Evolutionary conservation across 345 rosid genomes (phyloP).

Genomic region (Populus ilicifolia): DNA sequence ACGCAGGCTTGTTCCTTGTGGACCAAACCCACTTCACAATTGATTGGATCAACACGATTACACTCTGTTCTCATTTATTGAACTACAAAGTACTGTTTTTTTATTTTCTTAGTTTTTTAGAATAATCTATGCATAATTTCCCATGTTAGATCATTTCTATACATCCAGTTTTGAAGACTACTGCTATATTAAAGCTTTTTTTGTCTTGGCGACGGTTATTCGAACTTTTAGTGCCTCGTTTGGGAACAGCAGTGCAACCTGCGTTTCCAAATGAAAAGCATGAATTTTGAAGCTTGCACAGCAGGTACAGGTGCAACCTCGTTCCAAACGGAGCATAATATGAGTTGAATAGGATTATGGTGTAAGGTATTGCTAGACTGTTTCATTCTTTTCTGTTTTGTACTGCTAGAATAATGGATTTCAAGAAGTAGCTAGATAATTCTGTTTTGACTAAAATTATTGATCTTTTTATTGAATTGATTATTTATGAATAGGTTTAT

Average conservation of each 20-base stretch:
- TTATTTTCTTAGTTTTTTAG: neutral
- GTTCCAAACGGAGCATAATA: too few relatives aligned
- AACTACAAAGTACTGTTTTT: too few relatives aligned
- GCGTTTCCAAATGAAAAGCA: too few relatives aligned
- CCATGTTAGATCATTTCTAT: neutral
- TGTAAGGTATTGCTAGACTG: neutral
- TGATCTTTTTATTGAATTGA: neutral
- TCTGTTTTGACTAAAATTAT: neutral
- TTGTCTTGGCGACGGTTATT: too few relatives aligned
- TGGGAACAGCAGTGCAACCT: neutral
- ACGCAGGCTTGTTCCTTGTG: constrained; percentile 33
- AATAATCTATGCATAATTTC: neutral
- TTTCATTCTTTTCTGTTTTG: neutral
- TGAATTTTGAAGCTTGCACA: too few relatives aligned
- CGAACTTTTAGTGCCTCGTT: too few relatives aligned
- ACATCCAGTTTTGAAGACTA: neutral
- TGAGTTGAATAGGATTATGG: too few relatives aligned
- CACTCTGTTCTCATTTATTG: neutral
- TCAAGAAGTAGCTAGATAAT: neutral
- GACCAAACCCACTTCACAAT: constrained; percentile 51
- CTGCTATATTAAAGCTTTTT: too few relatives aligned
- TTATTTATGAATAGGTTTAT: neutral
- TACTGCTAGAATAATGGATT: neutral
- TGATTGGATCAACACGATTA: constrained; percentile 15
- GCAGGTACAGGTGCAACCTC: too few relatives aligned